Conservation (phyloP, 306 rosid species). For the Cicer arietinum region DNA sequence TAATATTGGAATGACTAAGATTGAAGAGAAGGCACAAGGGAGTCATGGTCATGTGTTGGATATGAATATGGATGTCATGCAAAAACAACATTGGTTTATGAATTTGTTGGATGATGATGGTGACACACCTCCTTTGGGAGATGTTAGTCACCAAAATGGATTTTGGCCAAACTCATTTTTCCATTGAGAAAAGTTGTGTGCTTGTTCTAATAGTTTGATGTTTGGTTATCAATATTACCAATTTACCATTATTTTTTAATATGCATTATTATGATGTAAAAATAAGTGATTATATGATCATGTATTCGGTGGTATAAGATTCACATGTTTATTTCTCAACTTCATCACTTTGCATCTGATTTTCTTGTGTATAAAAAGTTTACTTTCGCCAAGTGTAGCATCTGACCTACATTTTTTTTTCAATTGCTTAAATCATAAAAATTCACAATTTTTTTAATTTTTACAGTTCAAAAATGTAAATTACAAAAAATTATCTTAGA, state of each 20-base stretch:
- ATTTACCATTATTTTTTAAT: neutral
- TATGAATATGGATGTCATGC: slow-evolving; percentile 8
- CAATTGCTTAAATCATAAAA: too few relatives aligned
- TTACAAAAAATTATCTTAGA: too few relatives aligned
- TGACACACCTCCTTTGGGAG: slow-evolving; percentile 32
- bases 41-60: slow-evolving; percentile 6
- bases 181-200: slow-evolving; percentile 1
- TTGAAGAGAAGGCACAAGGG: slow-evolving; percentile 23
- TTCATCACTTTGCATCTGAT: neutral
- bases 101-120: slow-evolving; percentile 34
- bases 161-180: slow-evolving; percentile 41
- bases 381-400: neutral
- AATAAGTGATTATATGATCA: slow-evolving; percentile 28
- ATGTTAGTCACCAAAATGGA: slow-evolving; percentile 30
- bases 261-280: neutral
- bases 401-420: too few relatives aligned
- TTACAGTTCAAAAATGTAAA: too few relatives aligned
- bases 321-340: slow-evolving; percentile 19
- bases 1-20: neutral
- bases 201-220: neutral
- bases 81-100: slow-evolving; percentile 43
- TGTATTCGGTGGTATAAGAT: neutral
- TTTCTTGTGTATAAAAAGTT: slow-evolving; percentile 1
- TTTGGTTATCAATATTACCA: neutral
- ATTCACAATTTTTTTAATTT: too few relatives aligned